Evolutionary conservation across 2,329 filamentous ascomycete species (phyloP).

Genomic region (Hypoxylon sp.): DNA sequence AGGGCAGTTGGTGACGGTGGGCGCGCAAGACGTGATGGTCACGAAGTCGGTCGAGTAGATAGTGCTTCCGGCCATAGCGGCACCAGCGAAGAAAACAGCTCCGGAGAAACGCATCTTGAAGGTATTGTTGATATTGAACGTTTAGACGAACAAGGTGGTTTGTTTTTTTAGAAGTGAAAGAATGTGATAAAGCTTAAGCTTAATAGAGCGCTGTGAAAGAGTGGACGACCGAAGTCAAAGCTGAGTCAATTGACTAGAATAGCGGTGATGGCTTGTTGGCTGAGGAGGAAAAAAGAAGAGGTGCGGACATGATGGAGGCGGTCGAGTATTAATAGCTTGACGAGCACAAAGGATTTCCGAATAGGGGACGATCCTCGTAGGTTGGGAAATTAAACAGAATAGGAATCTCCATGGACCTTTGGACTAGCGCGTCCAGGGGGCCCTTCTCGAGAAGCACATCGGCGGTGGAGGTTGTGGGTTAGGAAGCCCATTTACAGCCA

Average conservation of each 20-base stretch:
- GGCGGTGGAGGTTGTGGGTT: constrained; percentile 42
- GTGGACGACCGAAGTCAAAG: constrained; percentile 71
- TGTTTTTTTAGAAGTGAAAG: constrained; percentile 52
- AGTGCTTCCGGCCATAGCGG: constrained; percentile 61
- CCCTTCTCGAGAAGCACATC: constrained; percentile 31
- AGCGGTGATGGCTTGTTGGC: constrained; percentile 62
- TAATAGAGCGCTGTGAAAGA: constrained; percentile 60
- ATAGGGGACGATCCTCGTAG: constrained; percentile 50
- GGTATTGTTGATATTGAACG: constrained; percentile 52
- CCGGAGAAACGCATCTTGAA: constrained; percentile 75
- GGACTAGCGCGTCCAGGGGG: constrained; percentile 40
- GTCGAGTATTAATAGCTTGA: constrained; percentile 64
- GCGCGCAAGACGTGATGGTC: constrained; percentile 74
- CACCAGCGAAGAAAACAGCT: constrained; percentile 66
- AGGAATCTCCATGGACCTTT: constrained; percentile 44
- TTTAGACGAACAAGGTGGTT: constrained; percentile 52
- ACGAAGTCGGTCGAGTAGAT: constrained; percentile 72
- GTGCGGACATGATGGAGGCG: constrained; percentile 53
- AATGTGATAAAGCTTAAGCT: constrained; percentile 56
- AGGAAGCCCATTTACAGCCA: constrained; percentile 18
- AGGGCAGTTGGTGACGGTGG: constrained; percentile 75
- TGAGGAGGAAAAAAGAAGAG: constrained; percentile 57
- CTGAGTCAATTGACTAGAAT: constrained; percentile 59
- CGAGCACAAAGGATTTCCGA: constrained; percentile 47
- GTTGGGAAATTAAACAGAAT: constrained; percentile 54